A percentile compares a stretch with the other conserved stretches of the same genome.
These are phyloP conservation scores for Crithidia brevicula DNA, from an alignment of 208 protist species.

Conservation along the genomic window DNA sequence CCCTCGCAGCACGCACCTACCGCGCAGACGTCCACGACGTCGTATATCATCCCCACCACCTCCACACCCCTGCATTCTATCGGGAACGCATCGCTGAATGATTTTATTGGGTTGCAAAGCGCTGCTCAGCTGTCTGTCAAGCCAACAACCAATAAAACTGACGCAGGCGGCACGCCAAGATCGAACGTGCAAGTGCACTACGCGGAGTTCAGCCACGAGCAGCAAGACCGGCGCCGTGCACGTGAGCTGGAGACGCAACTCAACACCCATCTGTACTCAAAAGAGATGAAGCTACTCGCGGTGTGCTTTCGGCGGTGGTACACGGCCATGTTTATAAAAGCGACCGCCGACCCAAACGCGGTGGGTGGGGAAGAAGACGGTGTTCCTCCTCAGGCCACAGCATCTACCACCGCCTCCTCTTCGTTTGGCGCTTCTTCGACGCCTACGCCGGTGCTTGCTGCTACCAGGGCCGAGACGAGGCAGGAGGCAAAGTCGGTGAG, in stretches of 20 bases:
- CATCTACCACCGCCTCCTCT: neutral
- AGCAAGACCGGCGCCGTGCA: constrained; percentile 25
- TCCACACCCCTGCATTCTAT: constrained; percentile 7
- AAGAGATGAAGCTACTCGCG: constrained; percentile 35
- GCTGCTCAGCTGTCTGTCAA: neutral
- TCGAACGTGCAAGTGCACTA: constrained; percentile 7
- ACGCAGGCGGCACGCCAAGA: neutral
- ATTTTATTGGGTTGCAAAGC: neutral
- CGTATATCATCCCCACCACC: constrained; percentile 1
- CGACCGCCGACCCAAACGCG: constrained; percentile 11
- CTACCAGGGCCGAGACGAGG: too few species aligned
- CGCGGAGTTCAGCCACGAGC: constrained; percentile 3
- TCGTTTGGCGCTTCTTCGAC: neutral
- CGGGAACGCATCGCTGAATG: neutral
- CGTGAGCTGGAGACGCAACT: constrained; percentile 35
- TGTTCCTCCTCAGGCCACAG: neutral
- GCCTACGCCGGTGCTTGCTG: neutral
- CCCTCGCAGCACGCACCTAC: neutral
- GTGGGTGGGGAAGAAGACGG: neutral
- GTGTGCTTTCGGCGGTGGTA: constrained; percentile 64
- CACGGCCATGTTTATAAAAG: constrained; percentile 52
- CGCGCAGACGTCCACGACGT: neutral
- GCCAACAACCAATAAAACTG: neutral
- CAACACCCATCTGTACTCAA: constrained; percentile 23
- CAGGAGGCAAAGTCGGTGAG: too few species aligned